Evolutionary conservation across 2,329 filamentous ascomycete species (phyloP), one percentile per base, ranked within the genome.

Genomic region (Ceratocystis alfenasii): DNA sequence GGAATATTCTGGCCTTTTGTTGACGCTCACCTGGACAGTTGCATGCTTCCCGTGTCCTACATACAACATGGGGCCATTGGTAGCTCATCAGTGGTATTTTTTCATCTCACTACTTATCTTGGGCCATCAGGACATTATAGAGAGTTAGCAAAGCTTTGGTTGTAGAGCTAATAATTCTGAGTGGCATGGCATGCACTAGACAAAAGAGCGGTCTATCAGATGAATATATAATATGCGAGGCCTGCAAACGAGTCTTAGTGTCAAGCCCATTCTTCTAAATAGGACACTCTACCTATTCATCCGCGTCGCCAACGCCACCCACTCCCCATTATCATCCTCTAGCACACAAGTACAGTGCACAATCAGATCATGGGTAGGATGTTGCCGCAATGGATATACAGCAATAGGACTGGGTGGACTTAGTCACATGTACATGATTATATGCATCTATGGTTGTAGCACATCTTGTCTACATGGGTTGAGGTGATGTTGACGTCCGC

Each of bases 21-120:
- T 36, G 28, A 59, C 28, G 53, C 25, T 59, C 53, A 59, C 53
- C 53, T 59, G 28, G 33, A 59, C 53, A 33, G 53, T 59, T 30
- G 53, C 53, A 59, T 59, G 12, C 53, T 30, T 59, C 33, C 28
- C 28, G 53, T 33, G 53, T 12, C 30, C 25, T 33, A 20, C 25
- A 59, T 30, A n/a, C 53, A 59, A 20, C 25, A 59, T n/a, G 17
- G 28, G 33, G 30, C 25, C 25, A 59, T 7, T 25, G 53, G 5
- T 15, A 17, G 53, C 25, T 30, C 53, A 33, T 7, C 7, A 5
- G 28, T n/a, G n/a, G 28, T 8, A 59, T 28, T 59, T 59, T 15
- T 33, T 12, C 28, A 25, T 53, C 20, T 28, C 20, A 41, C 10
- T 41, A 41, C 36, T 25, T 53, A 36, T 17, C 53, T 59, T 7